Evolutionary conservation across 164 flowering plant genomes (phyloP), one percentile per base, ranked within the genome.

Genomic region (Warburgia ugandensis): DNA sequence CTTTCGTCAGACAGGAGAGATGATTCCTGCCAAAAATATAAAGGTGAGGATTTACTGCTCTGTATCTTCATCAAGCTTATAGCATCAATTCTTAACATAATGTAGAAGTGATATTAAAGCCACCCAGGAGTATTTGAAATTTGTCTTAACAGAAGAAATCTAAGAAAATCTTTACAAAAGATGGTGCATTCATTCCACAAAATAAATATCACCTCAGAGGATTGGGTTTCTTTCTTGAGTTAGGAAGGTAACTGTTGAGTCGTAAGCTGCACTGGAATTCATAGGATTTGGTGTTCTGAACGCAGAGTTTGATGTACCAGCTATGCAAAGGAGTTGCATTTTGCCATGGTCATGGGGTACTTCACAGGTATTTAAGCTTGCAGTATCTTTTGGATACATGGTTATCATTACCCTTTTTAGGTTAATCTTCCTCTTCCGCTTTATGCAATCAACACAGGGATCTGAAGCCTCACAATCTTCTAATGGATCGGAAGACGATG

Each of bases 251-350:
- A n/a, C n/a, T n/a, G n/a, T n/a, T n/a, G n/a, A n/a, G n/a, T n/a
- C n/a, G n/a, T n/a, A n/a, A n/a, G n/a, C n/a, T n/a, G n/a, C n/a
- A n/a, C n/a, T n/a, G n/a, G n/a, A n/a, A n/a, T n/a, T n/a, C n/a
- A n/a, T n/a, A n/a, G n/a, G n/a, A n/a, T n/a, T 6, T 43, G 9
- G 10, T 26, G 12, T 23, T 13, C 35, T 50, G 4, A 32, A 16
- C 65, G 68, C 70, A 90, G 96, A 72, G 74, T 59, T 64, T 85
- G 67, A 85, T 92, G 95, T 92, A 70, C 61, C 98, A 92, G 70
- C 83, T 92, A 5, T 92, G 98, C 78, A 83, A 87, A 52, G 98
- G 96, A 22, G 86, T 92, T 29, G 87, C 92, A 28, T 80, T 83
- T 66, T 85, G 95, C 66, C 96, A 92, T 64, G 86, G 90, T 13